These are phyloP conservation scores for Oxyria digyna DNA, from an alignment of 148 eudicot species.

Conservation along the genomic window DNA sequence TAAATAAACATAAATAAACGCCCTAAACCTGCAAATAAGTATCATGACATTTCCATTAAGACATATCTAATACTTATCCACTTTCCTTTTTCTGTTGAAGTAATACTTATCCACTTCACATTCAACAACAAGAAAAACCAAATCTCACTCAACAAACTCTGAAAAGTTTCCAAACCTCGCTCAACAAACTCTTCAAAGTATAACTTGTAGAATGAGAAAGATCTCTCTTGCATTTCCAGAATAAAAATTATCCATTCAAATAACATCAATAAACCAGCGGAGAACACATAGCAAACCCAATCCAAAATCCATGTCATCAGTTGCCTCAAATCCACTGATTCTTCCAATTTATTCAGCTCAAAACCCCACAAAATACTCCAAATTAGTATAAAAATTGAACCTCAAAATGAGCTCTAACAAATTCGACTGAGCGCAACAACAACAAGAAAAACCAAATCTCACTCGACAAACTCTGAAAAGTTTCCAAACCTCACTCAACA, in stretches of 20 bases:
- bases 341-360: background rate
- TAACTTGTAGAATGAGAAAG: background rate
- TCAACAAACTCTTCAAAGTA: background rate
- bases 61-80: background rate
- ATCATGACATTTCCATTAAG: background rate
- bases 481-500: constrained; percentile 5
- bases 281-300: background rate
- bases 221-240: background rate
- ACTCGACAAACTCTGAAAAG: background rate
- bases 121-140: background rate
- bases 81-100: background rate
- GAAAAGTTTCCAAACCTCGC: constrained; percentile 1
- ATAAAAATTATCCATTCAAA: background rate
- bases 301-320: background rate
- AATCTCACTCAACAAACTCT: background rate
- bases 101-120: background rate
- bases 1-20: background rate
- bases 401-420: background rate
- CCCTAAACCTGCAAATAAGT: background rate
- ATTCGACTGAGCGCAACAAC: background rate
- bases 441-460: background rate
- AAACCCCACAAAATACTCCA: background rate
- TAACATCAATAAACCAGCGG: background rate
- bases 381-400: background rate
- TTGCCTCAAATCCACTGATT: background rate